Base-by-base conservation (phyloP, 2,329 filamentous ascomycete species). In the Sarocladium strictum region DNA sequence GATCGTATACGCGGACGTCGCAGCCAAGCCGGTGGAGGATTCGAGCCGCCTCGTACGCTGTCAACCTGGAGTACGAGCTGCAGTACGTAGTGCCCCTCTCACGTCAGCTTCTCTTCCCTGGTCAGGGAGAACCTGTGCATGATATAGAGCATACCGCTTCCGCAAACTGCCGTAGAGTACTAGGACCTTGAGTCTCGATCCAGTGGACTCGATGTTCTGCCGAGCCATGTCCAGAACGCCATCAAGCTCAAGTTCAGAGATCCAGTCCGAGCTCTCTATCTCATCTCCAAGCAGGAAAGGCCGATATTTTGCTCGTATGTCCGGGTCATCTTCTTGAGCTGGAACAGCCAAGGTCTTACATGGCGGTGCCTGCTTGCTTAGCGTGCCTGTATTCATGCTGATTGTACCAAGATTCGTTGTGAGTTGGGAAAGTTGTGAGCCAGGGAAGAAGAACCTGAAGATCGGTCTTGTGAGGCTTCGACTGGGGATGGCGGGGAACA, bases 21-120 rank as follows among this genome's bases (percentile, higher is more conserved):
- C 82, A 85, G 17, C 83, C 83, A 0, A 86, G 73, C 2, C 83
- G 77, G 62, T 76, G 79, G 2, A 86, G 75, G 35, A 86, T 82
- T 1, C 83, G 72, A 3, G 72, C 73, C 5, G 76, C 78, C 66
- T 86, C 83, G 35, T 70, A 80, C 1, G 83, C 81, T 3, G 85
- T 69, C 0, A 86, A 70, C 4, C 72, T 68, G 0, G 81, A 84
- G 61, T 82, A 86, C 1, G 83, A 86, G 77, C 41, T 12, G 32
- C n/a, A n/a, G n/a, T n/a, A n/a, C n/a, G n/a, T n/a, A n/a, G n/a
- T n/a, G n/a, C n/a, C n/a, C n/a, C n/a, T n/a, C n/a, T n/a, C n/a
- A n/a, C n/a, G n/a, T n/a, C n/a, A n/a, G n/a, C n/a, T n/a, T n/a
- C n/a, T n/a, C n/a, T n/a, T n/a, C n/a, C n/a, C n/a, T n/a, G n/a